Evolutionary conservation across 352 stramenopile species (phyloP), one percentile per base, ranked within the genome.

Genomic region (Globisporangium spiculum): DNA sequence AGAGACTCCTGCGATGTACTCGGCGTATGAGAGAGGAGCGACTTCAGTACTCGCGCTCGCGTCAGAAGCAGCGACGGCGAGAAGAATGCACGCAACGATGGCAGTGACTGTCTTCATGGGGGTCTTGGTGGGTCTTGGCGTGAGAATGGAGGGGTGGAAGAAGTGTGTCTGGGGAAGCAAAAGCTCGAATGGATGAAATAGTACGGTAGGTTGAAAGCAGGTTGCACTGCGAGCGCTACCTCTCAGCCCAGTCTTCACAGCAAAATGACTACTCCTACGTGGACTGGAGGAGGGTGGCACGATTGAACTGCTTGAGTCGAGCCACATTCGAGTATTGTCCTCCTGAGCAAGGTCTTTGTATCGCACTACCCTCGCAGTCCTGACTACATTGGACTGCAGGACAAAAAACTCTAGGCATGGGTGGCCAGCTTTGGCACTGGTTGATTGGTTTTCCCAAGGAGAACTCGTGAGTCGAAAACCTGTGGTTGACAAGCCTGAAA

Each of bases 1-100:
- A 22, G 62, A 67, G 32, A 8, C 48, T 60, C 10, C 18, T 22
- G 12, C 8, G 27, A 52, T 14, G 52, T 61, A 67, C 62, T 67
- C 62, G 14, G 27, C 12, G 62, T 67, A 67, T 20, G 48, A 67
- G 22, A 61, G 62, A 2, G 32, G 52, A 27, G 46, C 14, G 7
- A 46, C 27, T 50, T 46, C 48, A 55, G 48, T 1, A 20, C 38
- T 46, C 8, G 48, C 20, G 48, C 48, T 27, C 48, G 6, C n/a
- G 12, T 30, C 20, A 26, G 48, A 22, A 12, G 6, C 7, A 14
- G 48, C 3, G 48, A 22, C 14, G 10, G 48, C 48, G 48, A 55
- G n/a, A 16, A 30, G n/a, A 14, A 55, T 55, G 48, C 7, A 14
- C 24, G n/a, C 48, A 26, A 55, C n/a, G n/a, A 55, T 27, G 48